Evolutionary conservation across 345 rosid genomes (phyloP).

Genomic region (Jatropha curcas): DNA sequence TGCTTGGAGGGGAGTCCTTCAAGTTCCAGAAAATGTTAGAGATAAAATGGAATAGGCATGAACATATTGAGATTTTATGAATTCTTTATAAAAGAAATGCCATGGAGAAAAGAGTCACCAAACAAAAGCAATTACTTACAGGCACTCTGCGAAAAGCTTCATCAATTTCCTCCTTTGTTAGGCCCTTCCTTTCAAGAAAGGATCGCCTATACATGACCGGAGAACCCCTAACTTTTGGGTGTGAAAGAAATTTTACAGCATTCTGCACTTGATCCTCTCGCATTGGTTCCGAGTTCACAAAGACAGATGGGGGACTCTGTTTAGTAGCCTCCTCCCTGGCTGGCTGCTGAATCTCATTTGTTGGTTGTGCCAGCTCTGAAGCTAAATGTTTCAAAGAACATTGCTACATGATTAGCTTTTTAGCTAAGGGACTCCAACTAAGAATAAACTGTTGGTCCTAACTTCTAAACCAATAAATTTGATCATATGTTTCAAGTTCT

Average conservation of each 20-base stretch:
- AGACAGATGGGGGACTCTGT: slow-evolving; percentile 58
- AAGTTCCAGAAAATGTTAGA: slow-evolving; percentile 23
- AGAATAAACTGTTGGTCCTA: neutral
- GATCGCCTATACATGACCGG: slow-evolving; percentile 89
- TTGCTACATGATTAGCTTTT: neutral
- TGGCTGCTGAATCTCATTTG: slow-evolving; percentile 51
- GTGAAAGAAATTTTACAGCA: slow-evolving; percentile 94
- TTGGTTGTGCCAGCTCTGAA: slow-evolving; percentile 47
- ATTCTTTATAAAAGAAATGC: slow-evolving; percentile 8
- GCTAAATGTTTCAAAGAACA: slow-evolving; percentile 17
- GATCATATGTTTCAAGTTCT: neutral
- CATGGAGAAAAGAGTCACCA: neutral
- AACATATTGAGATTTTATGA: slow-evolving; percentile 3
- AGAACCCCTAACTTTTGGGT: slow-evolving; percentile 89
- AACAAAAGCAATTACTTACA: slow-evolving; percentile 42
- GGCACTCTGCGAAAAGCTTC: slow-evolving; percentile 97
- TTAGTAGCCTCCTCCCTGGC: slow-evolving; percentile 44
- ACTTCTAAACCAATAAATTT: neutral
- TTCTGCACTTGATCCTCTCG: slow-evolving; percentile 93
- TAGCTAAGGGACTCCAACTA: neutral
- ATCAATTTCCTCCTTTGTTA: slow-evolving; percentile 92
- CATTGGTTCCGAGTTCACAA: slow-evolving; percentile 84
- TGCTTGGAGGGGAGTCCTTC: slow-evolving; percentile 83
- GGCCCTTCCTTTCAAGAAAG: slow-evolving; percentile 95
- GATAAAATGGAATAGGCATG: neutral